Base-by-base conservation (phyloP, 371 early-diverging fungal genomes). In the Saksenaea vasiformis region DNA sequence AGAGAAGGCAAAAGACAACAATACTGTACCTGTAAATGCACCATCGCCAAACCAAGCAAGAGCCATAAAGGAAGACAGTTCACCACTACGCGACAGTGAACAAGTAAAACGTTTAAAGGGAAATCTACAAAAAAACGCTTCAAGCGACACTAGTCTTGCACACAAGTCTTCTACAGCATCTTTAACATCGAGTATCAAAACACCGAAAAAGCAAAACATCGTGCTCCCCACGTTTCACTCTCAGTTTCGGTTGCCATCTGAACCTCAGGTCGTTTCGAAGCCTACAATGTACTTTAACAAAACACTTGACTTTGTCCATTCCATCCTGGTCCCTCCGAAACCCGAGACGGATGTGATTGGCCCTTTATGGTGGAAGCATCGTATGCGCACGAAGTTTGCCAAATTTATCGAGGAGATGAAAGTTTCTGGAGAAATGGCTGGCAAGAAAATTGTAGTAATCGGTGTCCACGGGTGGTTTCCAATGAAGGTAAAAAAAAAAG, bases 391-490 rank as follows among this genome's bases (percentile, higher is more conserved):
- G 0, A 69, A 67, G 58, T 72, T 72, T 17, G 56, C 72, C 1
- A 44, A 47, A 0, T 80, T 80, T 61, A 64, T 80, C 11, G 58
- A 72, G 19, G 74, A 70, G 10, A 65, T 82, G 54, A 69, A 77
- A 2, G 44, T 65, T 36, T 69, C 69, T 0, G 66, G 62, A 17
- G 66, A 51, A 7, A 60, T 76, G 35, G 59, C 67, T 15, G 68
- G 68, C 28, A 79, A 79, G 47, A 66, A 71, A 19, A 75, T 92
- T 14, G 92, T 80, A 1, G 79, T 93, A 11, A 70, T 93, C 35
- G 94, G 94, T 13, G 85, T 96, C 0, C 97, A 96, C 66, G 97
- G 96, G 4, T 96, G 96, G 96, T 95, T 93, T 72, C 96, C 96
- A 7, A 78, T 75, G 74, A 83, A 79, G 80, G 68, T 82, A 78